phyloP scores from a whole-genome alignment of 306 rosid species.

The Quercus wislizeni region DNA sequence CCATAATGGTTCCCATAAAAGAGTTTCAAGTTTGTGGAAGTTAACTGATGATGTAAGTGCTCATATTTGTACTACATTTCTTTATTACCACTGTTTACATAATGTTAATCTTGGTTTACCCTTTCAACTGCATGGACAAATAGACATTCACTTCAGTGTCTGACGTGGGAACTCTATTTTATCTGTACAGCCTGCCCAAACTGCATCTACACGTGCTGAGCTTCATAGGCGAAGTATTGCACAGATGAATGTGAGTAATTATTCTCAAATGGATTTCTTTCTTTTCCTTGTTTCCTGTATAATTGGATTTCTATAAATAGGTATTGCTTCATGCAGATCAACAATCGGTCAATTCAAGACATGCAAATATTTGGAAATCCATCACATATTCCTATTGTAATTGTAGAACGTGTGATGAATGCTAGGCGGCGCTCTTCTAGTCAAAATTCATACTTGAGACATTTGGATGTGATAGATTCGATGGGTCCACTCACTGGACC shows the following conservation, averaged over 20 bases:
- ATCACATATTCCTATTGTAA: constrained; percentile 67
- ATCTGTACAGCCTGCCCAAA: constrained; percentile 67
- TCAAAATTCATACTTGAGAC: constrained; percentile 58
- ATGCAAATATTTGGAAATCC: constrained; percentile 86
- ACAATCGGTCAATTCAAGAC: constrained; percentile 85
- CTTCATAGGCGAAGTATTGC: constrained; percentile 82
- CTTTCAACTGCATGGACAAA: background rate
- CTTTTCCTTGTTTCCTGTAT: constrained; percentile 11
- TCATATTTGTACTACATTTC: constrained; percentile 16
- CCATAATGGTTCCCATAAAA: constrained; percentile 49
- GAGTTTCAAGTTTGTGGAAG: constrained; percentile 61
- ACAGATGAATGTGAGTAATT: constrained; percentile 74
- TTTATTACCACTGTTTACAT: constrained; percentile 1
- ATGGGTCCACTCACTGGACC: constrained; percentile 31
- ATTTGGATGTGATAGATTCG: constrained; percentile 42
- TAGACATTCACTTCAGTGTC: constrained; percentile 2
- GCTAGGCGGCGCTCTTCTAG: constrained; percentile 68
- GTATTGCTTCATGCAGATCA: constrained; percentile 52
- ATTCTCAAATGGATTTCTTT: constrained; percentile 9
- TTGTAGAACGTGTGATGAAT: constrained; percentile 82
- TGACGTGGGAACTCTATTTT: constrained; percentile 16
- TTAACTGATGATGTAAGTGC: constrained; percentile 75
- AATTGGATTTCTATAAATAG: constrained; percentile 4
- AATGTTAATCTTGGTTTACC: constrained; percentile 4
- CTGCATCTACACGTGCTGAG: constrained; percentile 77